A percentile compares a stretch with the other conserved stretches of the same genome.
phyloP scores from a whole-genome alignment of 768 basidiomycete genomes.

The Cantharellus cinnabarinus region DNA sequence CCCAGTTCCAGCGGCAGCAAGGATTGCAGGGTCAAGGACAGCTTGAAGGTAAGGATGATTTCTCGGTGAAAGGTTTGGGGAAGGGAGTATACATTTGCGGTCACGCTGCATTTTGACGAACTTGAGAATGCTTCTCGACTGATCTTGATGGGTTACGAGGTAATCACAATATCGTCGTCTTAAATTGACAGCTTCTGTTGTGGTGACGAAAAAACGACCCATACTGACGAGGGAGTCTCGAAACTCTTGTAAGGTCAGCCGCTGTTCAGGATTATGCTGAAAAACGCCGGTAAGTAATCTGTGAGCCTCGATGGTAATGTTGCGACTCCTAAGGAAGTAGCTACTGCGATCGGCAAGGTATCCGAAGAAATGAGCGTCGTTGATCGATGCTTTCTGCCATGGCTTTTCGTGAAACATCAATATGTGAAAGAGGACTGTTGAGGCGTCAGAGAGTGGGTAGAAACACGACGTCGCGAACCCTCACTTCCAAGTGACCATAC shows the following conservation, averaged over 20 bases:
- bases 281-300: conserved; percentile 52
- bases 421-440: conserved; percentile 42
- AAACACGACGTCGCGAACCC: neutral
- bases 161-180: too few species aligned
- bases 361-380: conserved; percentile 55
- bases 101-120: too few species aligned
- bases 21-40: too few species aligned
- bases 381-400: conserved; percentile 44
- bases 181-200: neutral
- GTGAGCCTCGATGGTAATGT: conserved; percentile 50
- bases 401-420: conserved; percentile 61
- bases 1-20: too few species aligned
- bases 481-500: conserved; percentile 23
- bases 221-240: conserved; percentile 33
- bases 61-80: too few species aligned
- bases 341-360: conserved; percentile 39
- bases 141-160: too few species aligned
- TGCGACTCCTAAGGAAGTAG: conserved; percentile 44
- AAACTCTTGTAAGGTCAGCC: conserved; percentile 44
- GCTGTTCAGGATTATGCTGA: conserved; percentile 35
- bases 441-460: neutral
- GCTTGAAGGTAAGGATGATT: too few species aligned
- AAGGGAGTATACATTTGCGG: too few species aligned
- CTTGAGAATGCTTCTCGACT: too few species aligned
- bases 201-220: conserved; percentile 38